These are phyloP conservation scores for Elsinoe perseae DNA, from an alignment of 2,329 filamentous ascomycete species.

Conservation along the genomic window DNA sequence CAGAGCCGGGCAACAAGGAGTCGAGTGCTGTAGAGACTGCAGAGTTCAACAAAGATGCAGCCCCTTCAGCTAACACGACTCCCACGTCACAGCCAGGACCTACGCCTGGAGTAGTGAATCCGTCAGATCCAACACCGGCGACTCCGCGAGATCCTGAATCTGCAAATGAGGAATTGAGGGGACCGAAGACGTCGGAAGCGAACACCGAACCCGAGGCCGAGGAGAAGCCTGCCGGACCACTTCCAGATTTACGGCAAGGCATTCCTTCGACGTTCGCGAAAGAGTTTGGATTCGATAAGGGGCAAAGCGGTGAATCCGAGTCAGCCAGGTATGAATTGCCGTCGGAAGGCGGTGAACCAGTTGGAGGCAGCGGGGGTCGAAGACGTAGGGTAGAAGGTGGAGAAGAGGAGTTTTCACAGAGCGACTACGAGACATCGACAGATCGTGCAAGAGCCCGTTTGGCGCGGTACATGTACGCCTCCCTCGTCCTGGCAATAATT, in stretches of 20 bases:
- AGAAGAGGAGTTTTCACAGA: slow-evolving; percentile 62
- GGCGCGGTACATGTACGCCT: slow-evolving; percentile 65
- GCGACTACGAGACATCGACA: slow-evolving; percentile 81
- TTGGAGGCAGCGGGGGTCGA: slow-evolving; percentile 33
- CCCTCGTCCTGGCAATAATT: slow-evolving; percentile 50
- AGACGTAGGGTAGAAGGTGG: slow-evolving; percentile 37
- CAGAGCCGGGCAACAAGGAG: slow-evolving; percentile 22
- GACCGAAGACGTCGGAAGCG: slow-evolving; percentile 27
- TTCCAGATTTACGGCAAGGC: slow-evolving; percentile 88
- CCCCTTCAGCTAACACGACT: slow-evolving; percentile 26
- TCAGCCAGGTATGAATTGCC: slow-evolving; percentile 19
- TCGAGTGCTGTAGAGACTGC: slow-evolving; percentile 27
- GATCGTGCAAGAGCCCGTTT: slow-evolving; percentile 72
- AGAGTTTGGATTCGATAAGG: slow-evolving; percentile 51
- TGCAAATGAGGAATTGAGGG: slow-evolving; percentile 33
- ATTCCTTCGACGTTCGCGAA: slow-evolving; percentile 85
- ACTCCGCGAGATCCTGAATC: slow-evolving; percentile 8
- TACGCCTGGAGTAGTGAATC: background rate
- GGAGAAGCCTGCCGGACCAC: slow-evolving; percentile 44
- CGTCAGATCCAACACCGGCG: slow-evolving; percentile 19
- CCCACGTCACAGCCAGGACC: slow-evolving; percentile 24
- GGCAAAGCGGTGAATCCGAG: slow-evolving; percentile 25
- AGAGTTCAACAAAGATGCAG: slow-evolving; percentile 28
- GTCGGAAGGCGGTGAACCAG: slow-evolving; percentile 22
- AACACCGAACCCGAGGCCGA: slow-evolving; percentile 41